These are phyloP conservation scores for Cyberlindnera mrakii DNA, from an alignment of 805 yeast genomes.

Conservation along the genomic window DNA sequence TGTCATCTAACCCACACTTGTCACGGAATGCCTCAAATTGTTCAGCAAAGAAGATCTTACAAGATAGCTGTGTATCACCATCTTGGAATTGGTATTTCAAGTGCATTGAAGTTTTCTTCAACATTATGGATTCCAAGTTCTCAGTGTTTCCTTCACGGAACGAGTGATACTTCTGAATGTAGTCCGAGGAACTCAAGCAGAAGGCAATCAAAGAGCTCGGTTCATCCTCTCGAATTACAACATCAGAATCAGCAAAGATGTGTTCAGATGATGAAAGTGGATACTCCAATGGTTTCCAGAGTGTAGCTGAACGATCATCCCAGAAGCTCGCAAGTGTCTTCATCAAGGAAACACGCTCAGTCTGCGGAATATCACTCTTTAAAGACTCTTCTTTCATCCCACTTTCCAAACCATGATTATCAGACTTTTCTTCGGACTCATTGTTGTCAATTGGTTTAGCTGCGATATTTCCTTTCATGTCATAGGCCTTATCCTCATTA, in stretches of 20 bases:
- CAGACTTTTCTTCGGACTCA: constrained; percentile 11
- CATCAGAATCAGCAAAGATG: constrained; percentile 88
- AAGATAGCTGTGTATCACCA: constrained; percentile 74
- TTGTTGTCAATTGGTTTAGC: constrained; percentile 14
- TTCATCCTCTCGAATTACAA: constrained; percentile 91
- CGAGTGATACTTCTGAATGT: constrained; percentile 52
- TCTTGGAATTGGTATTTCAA: constrained; percentile 88
- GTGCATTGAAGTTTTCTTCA: constrained; percentile 82
- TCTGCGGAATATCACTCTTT: constrained; percentile 29
- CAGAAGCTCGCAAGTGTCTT: constrained; percentile 85
- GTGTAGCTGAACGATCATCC: constrained; percentile 94
- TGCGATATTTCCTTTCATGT: not conserved
- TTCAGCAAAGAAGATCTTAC: constrained; percentile 92
- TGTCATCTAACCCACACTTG: constrained; percentile 70
- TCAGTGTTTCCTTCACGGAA: constrained; percentile 8
- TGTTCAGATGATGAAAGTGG: constrained; percentile 80
- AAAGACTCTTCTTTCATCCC: constrained; percentile 12
- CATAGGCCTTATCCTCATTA: constrained; percentile 40
- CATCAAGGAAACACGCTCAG: constrained; percentile 73
- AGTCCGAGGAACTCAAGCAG: constrained; percentile 82
- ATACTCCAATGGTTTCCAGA: constrained; percentile 89
- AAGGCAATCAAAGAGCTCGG: constrained; percentile 93
- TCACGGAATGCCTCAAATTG: constrained; percentile 92
- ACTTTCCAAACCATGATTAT: constrained; percentile 11
- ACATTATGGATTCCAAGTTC: constrained; percentile 59